Evolutionary conservation across 805 yeast genomes (phyloP), one percentile per base, ranked within the genome.

Genomic region (Sungouiozyma intestinalis): DNA sequence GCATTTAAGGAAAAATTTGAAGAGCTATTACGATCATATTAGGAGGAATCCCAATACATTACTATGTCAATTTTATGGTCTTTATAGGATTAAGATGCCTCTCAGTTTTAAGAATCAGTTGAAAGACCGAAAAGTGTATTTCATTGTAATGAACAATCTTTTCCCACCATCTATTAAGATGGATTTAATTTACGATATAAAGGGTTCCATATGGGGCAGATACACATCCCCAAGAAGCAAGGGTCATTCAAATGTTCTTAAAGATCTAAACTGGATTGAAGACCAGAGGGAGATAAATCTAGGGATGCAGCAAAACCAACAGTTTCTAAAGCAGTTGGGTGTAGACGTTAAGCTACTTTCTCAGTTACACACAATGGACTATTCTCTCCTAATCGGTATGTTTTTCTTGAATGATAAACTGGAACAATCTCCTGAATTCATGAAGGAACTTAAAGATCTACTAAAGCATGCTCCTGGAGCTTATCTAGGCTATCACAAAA

Each of bases 91-190:
- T 39, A 88, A 90, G 60, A 79, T 90, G 76, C 95, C 95, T 7
- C 71, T 79, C 37, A 55, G 60, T 3, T 65, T 66, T 37, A 53
- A 55, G 43, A 57, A 54, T 39, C 58, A 58, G 42, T 53, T 63
- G 16, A 61, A 63, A 39, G 74, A 73, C 34, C 72, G 87, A 43
- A 87, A 85, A 57, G 85, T 92, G 31, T 94, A 92, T 63, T 88
- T 92, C 51, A 69, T 92, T 40, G 96, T 92, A 29, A 92, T 92
- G 98, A 92, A 92, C 68, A 92, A 92, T 57, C 71, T 92, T 39
- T 92, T 92, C 63, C 97, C 99, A 0, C 94, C 97, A 4, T 85
- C 85, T 56, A 71, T 87, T 39, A 92, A 85, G 48, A 79, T 90
- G 42, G 94, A 87, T 60, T 64, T 73, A 35, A 84, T 87, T 36